These are phyloP conservation scores for Citrus trifoliata DNA, from an alignment of 345 rosid genomes.

Conservation along the genomic window DNA sequence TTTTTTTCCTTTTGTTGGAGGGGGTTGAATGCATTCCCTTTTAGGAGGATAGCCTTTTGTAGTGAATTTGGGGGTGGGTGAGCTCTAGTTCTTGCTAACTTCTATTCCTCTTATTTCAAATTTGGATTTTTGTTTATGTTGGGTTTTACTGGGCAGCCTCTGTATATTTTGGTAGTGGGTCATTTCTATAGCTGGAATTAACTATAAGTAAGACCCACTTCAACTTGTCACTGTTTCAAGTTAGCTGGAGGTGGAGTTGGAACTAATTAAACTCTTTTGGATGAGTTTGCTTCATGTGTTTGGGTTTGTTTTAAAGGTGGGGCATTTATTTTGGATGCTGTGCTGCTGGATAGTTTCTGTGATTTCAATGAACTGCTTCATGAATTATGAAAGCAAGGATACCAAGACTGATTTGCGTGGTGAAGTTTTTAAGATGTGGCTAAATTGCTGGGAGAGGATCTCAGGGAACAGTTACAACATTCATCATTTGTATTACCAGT, in stretches of 20 bases:
- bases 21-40: constrained; percentile 20
- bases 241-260: constrained; percentile 21
- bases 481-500: constrained; percentile 53
- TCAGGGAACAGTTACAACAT: constrained; percentile 41
- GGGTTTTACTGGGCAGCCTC: constrained; percentile 36
- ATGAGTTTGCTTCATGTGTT: constrained; percentile 76
- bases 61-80: constrained; percentile 21
- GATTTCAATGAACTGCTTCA: constrained; percentile 57
- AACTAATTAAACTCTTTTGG: constrained; percentile 37
- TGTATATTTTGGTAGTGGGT: constrained; percentile 39
- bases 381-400: constrained; percentile 54
- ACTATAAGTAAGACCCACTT: constrained; percentile 30
- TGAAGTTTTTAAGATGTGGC: constrained; percentile 57
- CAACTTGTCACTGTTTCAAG: constrained; percentile 24
- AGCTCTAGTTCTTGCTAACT: neutral
- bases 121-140: constrained; percentile 36
- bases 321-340: constrained; percentile 78
- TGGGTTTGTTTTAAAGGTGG: constrained; percentile 80
- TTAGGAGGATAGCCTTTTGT: constrained; percentile 8
- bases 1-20: constrained; percentile 4
- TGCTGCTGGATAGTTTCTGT: constrained; percentile 72
- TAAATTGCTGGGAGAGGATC: constrained; percentile 58
- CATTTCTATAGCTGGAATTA: constrained; percentile 27
- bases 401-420: constrained; percentile 43
- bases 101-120: constrained; percentile 7